phyloP scores from a whole-genome alignment of 2,329 filamentous ascomycete species.

The Emergomyces orientalis region DNA sequence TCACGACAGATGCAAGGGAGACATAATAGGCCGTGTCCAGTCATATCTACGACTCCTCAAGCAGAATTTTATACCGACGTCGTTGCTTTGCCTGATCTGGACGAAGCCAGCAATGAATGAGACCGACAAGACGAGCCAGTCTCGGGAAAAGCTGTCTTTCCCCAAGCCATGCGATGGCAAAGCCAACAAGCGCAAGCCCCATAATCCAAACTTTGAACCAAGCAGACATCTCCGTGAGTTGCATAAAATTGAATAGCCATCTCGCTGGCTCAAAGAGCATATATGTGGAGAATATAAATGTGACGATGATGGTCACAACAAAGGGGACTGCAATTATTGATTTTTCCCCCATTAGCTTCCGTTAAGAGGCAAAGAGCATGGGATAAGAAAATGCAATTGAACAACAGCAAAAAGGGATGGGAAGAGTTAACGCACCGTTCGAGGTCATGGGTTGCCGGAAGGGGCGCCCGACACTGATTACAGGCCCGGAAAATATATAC shows the following conservation, averaged over 20 bases:
- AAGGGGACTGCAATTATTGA: constrained; percentile 58
- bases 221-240: constrained; percentile 66
- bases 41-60: constrained; percentile 52
- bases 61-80: constrained; percentile 78
- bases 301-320: constrained; percentile 61
- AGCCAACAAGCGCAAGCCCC: constrained; percentile 57
- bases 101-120: constrained; percentile 47
- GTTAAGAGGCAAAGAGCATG: constrained; percentile 1
- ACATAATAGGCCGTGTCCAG: neutral
- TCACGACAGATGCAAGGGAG: neutral
- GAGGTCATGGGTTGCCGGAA: constrained; percentile 71
- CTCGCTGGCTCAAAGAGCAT: constrained; percentile 68
- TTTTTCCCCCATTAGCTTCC: constrained; percentile 7
- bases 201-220: constrained; percentile 67
- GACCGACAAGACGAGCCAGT: constrained; percentile 59
- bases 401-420: neutral
- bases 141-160: constrained; percentile 63
- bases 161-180: constrained; percentile 58
- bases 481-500: constrained; percentile 82
- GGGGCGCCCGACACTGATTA: constrained; percentile 82
- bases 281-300: constrained; percentile 60
- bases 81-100: constrained; percentile 60
- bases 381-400: neutral
- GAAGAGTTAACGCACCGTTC: constrained; percentile 55
- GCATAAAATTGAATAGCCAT: constrained; percentile 67